Evolutionary conservation across 164 flowering plant species (phyloP).

Genomic region (Stephania yunnanensis): DNA sequence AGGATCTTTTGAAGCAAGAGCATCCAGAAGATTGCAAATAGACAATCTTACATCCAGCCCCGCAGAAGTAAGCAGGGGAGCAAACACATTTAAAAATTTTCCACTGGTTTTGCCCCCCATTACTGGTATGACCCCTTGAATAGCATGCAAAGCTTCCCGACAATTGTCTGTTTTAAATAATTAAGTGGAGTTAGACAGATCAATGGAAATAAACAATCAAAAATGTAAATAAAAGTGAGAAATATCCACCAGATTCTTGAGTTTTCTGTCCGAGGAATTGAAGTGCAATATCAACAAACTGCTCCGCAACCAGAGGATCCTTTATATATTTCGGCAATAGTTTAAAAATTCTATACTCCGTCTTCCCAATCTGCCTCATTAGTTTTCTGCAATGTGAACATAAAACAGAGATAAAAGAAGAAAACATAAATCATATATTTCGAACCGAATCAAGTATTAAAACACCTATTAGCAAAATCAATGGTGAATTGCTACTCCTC

Average conservation of each 20-base stretch:
- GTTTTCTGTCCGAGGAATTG: conserved; percentile 40
- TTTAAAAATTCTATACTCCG: conserved; percentile 51
- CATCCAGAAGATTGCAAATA: conserved; percentile 61
- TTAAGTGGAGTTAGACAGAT: conserved; percentile 3
- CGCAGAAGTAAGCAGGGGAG: conserved; percentile 57
- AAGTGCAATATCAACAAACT: conserved; percentile 66
- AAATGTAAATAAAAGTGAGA: neutral
- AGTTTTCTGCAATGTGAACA: conserved; percentile 36
- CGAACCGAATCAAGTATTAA: neutral
- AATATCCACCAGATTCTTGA: conserved; percentile 41
- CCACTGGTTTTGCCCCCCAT: conserved; percentile 30
- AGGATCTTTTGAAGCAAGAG: conserved; percentile 46
- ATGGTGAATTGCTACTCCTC: neutral
- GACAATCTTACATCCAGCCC: conserved; percentile 40
- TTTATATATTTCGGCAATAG: conserved; percentile 50
- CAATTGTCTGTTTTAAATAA: conserved; percentile 41
- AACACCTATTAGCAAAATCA: neutral
- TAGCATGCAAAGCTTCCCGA: conserved; percentile 45
- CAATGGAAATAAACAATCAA: neutral
- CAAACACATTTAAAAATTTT: conserved; percentile 47
- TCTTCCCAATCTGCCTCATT: conserved; percentile 45
- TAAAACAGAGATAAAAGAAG: neutral
- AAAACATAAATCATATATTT: neutral
- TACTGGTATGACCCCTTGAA: conserved; percentile 44
- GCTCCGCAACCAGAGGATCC: conserved; percentile 41